These are phyloP conservation scores for Geosmithia flava DNA, from an alignment of 2,329 filamentous ascomycete species.

Conservation along the genomic window DNA sequence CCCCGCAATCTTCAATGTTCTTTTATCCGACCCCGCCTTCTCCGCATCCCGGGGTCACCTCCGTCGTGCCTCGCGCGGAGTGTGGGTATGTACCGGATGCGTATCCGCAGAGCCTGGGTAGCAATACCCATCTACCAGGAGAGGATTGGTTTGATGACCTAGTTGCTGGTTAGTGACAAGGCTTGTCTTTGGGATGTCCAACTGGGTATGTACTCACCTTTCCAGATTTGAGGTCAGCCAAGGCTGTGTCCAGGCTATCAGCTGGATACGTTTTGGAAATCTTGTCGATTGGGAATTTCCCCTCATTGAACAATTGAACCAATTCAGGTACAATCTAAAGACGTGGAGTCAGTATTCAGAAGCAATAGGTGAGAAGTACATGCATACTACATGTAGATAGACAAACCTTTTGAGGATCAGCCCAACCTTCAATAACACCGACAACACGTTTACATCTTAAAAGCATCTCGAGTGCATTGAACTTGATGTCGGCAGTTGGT, in stretches of 20 bases:
- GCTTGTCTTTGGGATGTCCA: not conserved
- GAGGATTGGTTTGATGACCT: constrained; percentile 3
- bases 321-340: constrained; percentile 1
- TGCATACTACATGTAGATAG: not conserved
- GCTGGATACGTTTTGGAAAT: constrained; percentile 1
- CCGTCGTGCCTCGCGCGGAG: too few species aligned
- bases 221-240: not conserved
- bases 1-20: too few species aligned
- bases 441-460: constrained; percentile 11
- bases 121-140: not conserved
- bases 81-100: not conserved
- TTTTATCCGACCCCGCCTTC: too few species aligned
- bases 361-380: not conserved
- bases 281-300: constrained; percentile 2
- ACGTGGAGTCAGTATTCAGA: not conserved
- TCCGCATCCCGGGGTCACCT: not conserved
- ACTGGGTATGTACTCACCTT: not conserved
- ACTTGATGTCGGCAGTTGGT: constrained; percentile 5
- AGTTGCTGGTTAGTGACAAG: not conserved
- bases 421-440: constrained; percentile 11
- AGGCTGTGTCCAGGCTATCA: not conserved
- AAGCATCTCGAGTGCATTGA: constrained; percentile 11
- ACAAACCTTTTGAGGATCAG: constrained; percentile 6
- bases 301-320: not conserved
- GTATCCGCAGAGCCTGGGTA: not conserved